These are phyloP conservation scores for Scytalidium sp. DNA, from an alignment of 2,329 filamentous ascomycete genomes.

Conservation along the genomic window DNA sequence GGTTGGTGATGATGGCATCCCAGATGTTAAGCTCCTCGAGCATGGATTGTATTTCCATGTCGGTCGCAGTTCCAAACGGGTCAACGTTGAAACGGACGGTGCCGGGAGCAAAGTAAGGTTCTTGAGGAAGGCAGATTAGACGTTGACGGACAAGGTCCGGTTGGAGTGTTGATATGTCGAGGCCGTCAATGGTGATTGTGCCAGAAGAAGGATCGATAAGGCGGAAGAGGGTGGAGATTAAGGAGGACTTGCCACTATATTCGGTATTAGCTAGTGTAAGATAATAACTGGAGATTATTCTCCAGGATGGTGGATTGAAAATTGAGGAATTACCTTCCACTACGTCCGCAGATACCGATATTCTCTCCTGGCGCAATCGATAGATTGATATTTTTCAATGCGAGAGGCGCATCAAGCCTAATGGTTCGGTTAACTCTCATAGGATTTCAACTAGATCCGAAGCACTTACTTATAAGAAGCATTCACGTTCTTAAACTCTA, in stretches of 20 bases:
- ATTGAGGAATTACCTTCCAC: slow-evolving; percentile 23
- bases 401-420: slow-evolving; percentile 12
- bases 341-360: slow-evolving; percentile 45
- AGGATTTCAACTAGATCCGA: too few relatives aligned
- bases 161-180: slow-evolving; percentile 36
- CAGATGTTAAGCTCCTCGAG: not conserved
- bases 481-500: slow-evolving; percentile 6
- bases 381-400: slow-evolving; percentile 32
- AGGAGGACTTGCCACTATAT: slow-evolving; percentile 36
- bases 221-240: slow-evolving; percentile 44
- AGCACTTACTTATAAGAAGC: slow-evolving; percentile 9
- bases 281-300: not conserved
- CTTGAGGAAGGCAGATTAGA: slow-evolving; percentile 41
- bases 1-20: not conserved
- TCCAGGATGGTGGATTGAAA: too few relatives aligned
- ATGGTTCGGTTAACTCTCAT: too few relatives aligned
- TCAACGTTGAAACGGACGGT: slow-evolving; percentile 31
- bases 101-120: slow-evolving; percentile 38
- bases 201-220: slow-evolving; percentile 42
- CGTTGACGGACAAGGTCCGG: slow-evolving; percentile 35
- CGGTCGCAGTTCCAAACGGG: slow-evolving; percentile 25
- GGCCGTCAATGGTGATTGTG: slow-evolving; percentile 37
- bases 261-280: not conserved
- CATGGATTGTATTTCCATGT: not conserved
- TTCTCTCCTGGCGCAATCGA: slow-evolving; percentile 50